Base-by-base conservation (phyloP, 1,139 yeast genomes). In the Hyphopichia fennica region DNA sequence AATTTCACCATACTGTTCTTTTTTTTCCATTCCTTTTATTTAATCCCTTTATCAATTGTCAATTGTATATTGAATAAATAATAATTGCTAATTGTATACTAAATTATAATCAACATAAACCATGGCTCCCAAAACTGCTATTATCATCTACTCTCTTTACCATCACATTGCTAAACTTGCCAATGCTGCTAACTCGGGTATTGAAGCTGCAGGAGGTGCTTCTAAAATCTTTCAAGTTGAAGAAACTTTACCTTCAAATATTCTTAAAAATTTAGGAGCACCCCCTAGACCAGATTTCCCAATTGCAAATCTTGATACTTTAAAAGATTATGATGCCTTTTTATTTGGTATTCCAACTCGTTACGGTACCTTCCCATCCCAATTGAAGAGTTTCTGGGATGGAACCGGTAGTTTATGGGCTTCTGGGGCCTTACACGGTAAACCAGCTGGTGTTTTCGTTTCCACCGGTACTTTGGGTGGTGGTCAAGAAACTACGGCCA, bases 331-430 rank as follows among this genome's bases (percentile, higher is more conserved):
- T 56, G 71, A 68, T 50, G 71, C 69, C 11, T 67, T 66, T 50
- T 49, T 68, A 44, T 65, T 68, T 45, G 74, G 74, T 41, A 52
- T 67, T 34, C 72, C 74, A 34, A 67, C 74, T 46, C 58, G 74
- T 53, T 68, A 51, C 51, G 72, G 72, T 47, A 64, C 55, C 49
- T 58, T 56, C 56, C 72, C 74, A 33, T 60, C 69, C 35, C 74
- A 68, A 56, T 65, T 61, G 59, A 66, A 65, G 57, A 45, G 62
- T 28, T 67, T 66, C 60, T 65, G 69, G 68, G 73, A 67, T 50
- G 47, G 62, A 38, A 67, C 73, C 34, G 71, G 73, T 38, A 59
- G 60, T 10, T 60, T 67, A 49, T 68, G 71, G 69, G 69, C 65
- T 37, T 34, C 44, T 8, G 70, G 70, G 44, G 63, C 63, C 17